phyloP scores from a whole-genome alignment of 169 alveolate species.

The Ichthyophthirius multifiliis region DNA sequence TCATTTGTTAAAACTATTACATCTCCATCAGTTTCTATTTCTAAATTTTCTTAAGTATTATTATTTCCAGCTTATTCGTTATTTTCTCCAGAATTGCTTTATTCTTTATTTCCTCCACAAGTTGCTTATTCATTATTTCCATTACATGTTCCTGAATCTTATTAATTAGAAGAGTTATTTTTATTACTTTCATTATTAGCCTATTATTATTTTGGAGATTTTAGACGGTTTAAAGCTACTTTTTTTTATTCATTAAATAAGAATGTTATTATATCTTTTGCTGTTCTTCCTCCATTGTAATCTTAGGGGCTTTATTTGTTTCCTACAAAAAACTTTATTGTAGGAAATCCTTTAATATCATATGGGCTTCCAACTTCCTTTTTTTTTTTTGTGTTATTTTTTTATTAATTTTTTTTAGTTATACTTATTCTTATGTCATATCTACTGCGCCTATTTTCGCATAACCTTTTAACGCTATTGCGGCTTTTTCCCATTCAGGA shows the following conservation, averaged over 20 bases:
- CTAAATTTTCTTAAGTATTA: not conserved
- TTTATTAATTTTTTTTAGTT: slow-evolving; percentile 58
- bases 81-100: too few species aligned
- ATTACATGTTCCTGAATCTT: slow-evolving; percentile 12
- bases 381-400: too few species aligned
- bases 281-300: slow-evolving; percentile 83
- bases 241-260: slow-evolving; percentile 71
- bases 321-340: slow-evolving; percentile 91
- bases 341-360: slow-evolving; percentile 93
- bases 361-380: slow-evolving; percentile 34
- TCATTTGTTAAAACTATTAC: slow-evolving; percentile 44
- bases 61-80: not conserved
- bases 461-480: slow-evolving; percentile 84
- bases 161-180: not conserved
- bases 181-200: slow-evolving; percentile 8
- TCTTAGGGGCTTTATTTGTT: slow-evolving; percentile 79
- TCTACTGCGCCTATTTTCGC: slow-evolving; percentile 88
- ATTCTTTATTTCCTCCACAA: too few species aligned
- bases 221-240: slow-evolving; percentile 78
- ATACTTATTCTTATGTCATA: slow-evolving; percentile 69
- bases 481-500: slow-evolving; percentile 95
- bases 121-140: not conserved
- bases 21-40: slow-evolving; percentile 55
- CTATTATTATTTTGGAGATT: slow-evolving; percentile 39
- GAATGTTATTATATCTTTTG: slow-evolving; percentile 76